Conservation (phyloP, 1,139 yeast genomes). For the Kurtzmaniella natalensis region DNA sequence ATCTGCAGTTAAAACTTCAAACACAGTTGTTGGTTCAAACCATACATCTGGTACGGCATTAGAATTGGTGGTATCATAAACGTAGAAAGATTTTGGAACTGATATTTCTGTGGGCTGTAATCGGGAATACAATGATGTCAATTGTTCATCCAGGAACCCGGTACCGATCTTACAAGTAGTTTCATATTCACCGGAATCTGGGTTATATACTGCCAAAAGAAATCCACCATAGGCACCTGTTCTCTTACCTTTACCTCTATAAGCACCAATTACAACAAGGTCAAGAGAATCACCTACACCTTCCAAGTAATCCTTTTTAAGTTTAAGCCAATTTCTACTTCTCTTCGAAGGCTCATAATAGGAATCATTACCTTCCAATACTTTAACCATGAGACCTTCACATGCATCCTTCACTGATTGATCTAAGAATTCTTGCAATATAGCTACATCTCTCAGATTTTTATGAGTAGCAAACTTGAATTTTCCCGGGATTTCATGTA, state of each 20-base stretch:
- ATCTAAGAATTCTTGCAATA: slow-evolving; percentile 81
- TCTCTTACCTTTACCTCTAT: slow-evolving; percentile 89
- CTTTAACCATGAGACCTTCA: slow-evolving; percentile 95
- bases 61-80: slow-evolving; percentile 59
- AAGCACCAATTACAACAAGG: slow-evolving; percentile 91
- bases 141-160: slow-evolving; percentile 86
- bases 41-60: slow-evolving; percentile 86
- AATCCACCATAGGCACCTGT: slow-evolving; percentile 96
- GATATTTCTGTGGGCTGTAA: slow-evolving; percentile 66
- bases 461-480: slow-evolving; percentile 76
- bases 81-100: slow-evolving; percentile 65
- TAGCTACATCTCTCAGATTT: slow-evolving; percentile 70
- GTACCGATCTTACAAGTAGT: slow-evolving; percentile 97
- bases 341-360: slow-evolving; percentile 92
- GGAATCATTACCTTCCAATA: slow-evolving; percentile 76
- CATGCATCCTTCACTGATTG: slow-evolving; percentile 87
- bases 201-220: slow-evolving; percentile 81
- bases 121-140: slow-evolving; percentile 53
- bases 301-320: slow-evolving; percentile 88
- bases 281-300: slow-evolving; percentile 97
- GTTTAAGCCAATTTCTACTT: slow-evolving; percentile 90
- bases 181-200: slow-evolving; percentile 87
- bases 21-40: slow-evolving; percentile 85
- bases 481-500: slow-evolving; percentile 67
- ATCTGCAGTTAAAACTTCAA: slow-evolving; percentile 95